Percentiles rank a stretch among this genome's conserved stretches.
These are phyloP conservation scores for Citrus hindsii DNA, from an alignment of 345 rosid species.

Conservation along the genomic window DNA sequence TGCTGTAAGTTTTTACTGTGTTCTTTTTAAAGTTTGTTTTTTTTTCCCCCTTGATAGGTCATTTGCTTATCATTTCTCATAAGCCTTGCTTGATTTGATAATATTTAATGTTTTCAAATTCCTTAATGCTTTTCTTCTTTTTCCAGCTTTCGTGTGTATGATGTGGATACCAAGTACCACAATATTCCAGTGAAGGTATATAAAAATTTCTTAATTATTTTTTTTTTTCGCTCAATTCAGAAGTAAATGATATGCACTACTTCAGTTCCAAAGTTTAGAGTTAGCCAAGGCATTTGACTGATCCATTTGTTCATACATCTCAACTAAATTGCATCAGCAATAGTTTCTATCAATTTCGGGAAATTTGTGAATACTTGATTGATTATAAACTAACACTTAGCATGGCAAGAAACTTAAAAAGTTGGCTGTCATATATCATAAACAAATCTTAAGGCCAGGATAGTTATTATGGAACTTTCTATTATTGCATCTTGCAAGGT, in stretches of 20 bases:
- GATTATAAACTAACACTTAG: neutral
- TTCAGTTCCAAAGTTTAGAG: neutral
- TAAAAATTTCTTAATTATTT: neutral
- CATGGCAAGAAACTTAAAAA: neutral
- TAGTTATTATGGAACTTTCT: neutral
- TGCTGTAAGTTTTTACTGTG: slow-evolving; percentile 46
- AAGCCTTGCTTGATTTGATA: neutral
- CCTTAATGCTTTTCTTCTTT: slow-evolving; percentile 6
- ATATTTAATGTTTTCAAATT: slow-evolving; percentile 8
- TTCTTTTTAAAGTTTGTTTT: neutral
- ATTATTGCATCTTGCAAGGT: neutral
- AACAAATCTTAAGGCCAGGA: neutral
- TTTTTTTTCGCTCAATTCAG: neutral
- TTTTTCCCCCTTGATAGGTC: neutral
- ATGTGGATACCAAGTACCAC: slow-evolving; percentile 69
- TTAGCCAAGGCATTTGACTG: neutral
- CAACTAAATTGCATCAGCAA: neutral
- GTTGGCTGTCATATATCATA: neutral
- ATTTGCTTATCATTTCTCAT: neutral
- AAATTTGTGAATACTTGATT: neutral
- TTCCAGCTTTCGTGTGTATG: slow-evolving; percentile 66
- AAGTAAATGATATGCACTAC: neutral
- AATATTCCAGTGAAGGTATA: slow-evolving; percentile 69
- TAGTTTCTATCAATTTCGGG: neutral
- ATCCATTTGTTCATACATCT: neutral